Evolutionary conservation across 352 stramenopile species (phyloP).

Genomic region (Globisporangium nunn): DNA sequence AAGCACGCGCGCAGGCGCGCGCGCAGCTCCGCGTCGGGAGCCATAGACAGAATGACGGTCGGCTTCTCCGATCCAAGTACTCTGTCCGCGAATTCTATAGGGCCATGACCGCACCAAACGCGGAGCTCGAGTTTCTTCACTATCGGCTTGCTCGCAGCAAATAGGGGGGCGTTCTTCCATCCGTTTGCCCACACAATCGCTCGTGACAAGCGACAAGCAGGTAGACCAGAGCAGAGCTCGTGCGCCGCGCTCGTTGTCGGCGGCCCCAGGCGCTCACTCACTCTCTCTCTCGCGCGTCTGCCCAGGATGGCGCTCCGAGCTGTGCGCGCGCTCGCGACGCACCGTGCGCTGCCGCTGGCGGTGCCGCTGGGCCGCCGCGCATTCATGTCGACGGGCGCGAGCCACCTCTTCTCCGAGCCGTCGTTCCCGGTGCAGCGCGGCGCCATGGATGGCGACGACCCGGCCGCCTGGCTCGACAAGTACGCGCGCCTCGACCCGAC

Average conservation of each 20-base stretch:
- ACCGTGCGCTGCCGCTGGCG: constrained; percentile 4
- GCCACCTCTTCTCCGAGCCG: constrained; percentile 61
- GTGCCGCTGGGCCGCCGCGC: constrained; percentile 19
- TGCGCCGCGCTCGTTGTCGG: not conserved
- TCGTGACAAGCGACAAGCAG: not conserved
- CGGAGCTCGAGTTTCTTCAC: not conserved
- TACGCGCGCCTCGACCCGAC: constrained; percentile 52
- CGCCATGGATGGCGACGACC: constrained; percentile 30
- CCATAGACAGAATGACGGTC: not conserved
- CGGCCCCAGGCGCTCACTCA: not conserved
- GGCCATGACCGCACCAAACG: not conserved
- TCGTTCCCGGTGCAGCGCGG: constrained; percentile 44
- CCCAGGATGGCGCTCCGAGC: constrained; percentile 15
- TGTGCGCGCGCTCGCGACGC: constrained; percentile 12
- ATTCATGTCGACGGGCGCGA: constrained; percentile 62
- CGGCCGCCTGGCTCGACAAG: constrained; percentile 45
- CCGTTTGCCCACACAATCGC: constrained; percentile 14
- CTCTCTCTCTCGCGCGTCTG: not conserved
- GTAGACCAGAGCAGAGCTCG: not conserved
- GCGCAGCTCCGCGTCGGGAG: not conserved
- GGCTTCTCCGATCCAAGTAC: not conserved
- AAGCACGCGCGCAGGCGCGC: constrained; percentile 35
- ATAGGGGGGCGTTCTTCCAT: constrained; percentile 18
- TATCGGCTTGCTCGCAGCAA: not conserved
- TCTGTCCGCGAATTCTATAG: not conserved